Evolutionary conservation across 768 basidiomycete genomes (phyloP), one percentile per base, ranked within the genome.

Genomic region (Tulasnella sp.): DNA sequence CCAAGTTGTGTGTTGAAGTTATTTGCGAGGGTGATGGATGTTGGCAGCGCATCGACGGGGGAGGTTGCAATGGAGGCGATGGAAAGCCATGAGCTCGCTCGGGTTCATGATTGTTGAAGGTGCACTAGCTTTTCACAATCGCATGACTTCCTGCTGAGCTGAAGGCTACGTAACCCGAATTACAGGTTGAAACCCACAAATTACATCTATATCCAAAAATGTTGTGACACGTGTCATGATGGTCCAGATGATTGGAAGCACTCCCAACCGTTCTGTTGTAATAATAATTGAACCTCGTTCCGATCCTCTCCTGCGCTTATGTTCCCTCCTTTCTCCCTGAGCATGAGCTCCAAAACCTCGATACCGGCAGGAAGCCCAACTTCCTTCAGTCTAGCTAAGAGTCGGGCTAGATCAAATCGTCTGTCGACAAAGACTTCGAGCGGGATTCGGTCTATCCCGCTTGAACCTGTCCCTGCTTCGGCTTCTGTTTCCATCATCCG

Each of bases 1-100:
- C 69, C 5, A 70, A 70, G 40, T 42, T 70, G 9, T 70, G 69
- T 36, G 69, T 70, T 70, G 31, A 70, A 38, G 22, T 70, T 31
- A 39, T 70, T 36, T 70, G 69, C 40, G 69, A 70, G 36, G 69
- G 69, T 7, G 69, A 70, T 19, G 69, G 69, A 42, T 70, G 69
- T 14, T 70, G 69, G 69, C 40, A 38, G 25, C 69, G 69, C 34
- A n/a, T 39, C 22, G 69, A 70, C 6, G 69, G 69, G 15, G 69
- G 69, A 38, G 69, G 69, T 12, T 70, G 69, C 36, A 70, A 70
- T 15, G 69, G 69, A 38, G 69, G 69, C 22, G 69, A 70, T 36
- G 69, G 69, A 34, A 70, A 70, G 19, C 69, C 69, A 19, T 70
- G 69, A 70, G 49, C 8, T 49, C 49, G n/a, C 45, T 49, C 45